Conservation (phyloP, 495 filamentous ascomycete species). For the Hyaloscypha bicolor region DNA sequence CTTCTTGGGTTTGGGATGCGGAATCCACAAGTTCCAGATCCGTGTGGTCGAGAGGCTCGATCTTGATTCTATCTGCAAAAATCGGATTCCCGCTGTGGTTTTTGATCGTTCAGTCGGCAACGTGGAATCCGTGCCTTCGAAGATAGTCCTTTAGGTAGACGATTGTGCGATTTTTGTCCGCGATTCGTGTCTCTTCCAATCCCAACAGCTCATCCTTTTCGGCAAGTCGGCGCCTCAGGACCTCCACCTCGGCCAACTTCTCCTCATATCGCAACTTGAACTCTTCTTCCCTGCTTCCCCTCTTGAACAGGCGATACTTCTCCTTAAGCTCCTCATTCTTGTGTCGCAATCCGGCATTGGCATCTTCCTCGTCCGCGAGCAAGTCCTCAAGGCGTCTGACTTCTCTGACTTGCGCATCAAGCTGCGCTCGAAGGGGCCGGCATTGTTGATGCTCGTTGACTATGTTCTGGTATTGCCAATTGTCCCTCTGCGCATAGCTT, state of each 20-base stretch:
- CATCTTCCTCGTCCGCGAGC: conserved; percentile 53
- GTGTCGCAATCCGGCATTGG: conserved; percentile 55
- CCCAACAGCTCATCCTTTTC: conserved; percentile 47
- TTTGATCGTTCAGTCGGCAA: conserved; percentile 17
- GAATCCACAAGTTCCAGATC: not conserved
- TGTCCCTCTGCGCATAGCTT: conserved; percentile 24
- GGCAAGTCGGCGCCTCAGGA: conserved; percentile 58
- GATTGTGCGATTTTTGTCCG: conserved; percentile 53
- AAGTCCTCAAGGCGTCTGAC: conserved; percentile 44
- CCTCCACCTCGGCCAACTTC: conserved; percentile 56
- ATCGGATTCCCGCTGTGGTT: not conserved
- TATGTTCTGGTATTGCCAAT: conserved; percentile 18
- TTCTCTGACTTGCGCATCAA: conserved; percentile 20
- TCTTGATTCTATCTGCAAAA: not conserved
- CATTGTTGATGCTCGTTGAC: conserved; percentile 23
- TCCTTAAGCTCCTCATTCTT: conserved; percentile 60
- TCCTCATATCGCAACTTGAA: conserved; percentile 49
- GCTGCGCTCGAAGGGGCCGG: conserved; percentile 14
- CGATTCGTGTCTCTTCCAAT: conserved; percentile 60
- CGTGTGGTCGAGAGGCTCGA: not conserved
- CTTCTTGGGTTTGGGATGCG: not conserved
- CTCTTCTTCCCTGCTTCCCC: conserved; percentile 44
- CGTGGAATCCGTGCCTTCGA: conserved; percentile 19
- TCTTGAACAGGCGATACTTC: conserved; percentile 49
- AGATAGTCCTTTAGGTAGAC: conserved; percentile 21